A percentile compares a stretch with the other conserved stretches of the same genome.
phyloP scores from a whole-genome alignment of 345 rosid genomes.

The Bretschneidera sinensis region DNA sequence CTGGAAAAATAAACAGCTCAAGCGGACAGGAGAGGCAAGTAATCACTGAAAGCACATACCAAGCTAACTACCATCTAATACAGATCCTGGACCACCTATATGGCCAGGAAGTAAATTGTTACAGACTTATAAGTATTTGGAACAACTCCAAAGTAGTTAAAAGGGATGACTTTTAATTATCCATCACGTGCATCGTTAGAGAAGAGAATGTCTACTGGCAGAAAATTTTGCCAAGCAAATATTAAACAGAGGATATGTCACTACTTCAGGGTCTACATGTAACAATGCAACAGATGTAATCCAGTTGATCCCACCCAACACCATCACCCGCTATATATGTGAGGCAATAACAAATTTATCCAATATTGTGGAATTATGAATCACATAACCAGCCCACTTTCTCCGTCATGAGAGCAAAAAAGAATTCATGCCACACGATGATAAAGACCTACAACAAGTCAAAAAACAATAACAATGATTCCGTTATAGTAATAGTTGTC shows the following conservation, averaged over 20 bases:
- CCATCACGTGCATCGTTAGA: too few relatives aligned
- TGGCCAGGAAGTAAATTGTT: too few relatives aligned
- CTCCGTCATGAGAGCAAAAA: conserved; percentile 1
- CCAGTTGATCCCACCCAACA: background rate
- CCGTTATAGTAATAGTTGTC: background rate
- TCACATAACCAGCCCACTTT: background rate
- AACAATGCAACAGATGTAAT: background rate
- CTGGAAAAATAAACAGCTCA: background rate
- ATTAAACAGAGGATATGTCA: background rate
- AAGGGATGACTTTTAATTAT: too few relatives aligned
- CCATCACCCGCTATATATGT: background rate
- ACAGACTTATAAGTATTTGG: background rate
- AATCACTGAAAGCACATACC: too few relatives aligned
- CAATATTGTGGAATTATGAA: background rate
- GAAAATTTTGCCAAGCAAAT: too few relatives aligned
- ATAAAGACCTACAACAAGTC: too few relatives aligned
- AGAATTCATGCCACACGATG: background rate
- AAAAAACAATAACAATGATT: background rate
- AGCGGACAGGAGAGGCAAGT: too few relatives aligned
- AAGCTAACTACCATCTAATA: too few relatives aligned
- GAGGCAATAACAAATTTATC: background rate
- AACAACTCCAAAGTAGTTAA: too few relatives aligned
- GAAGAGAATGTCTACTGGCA: too few relatives aligned
- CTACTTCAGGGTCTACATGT: background rate
- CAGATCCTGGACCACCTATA: too few relatives aligned